phyloP scores from a whole-genome alignment of 2,329 filamentous ascomycete genomes.

The Calonectria henricotiae region DNA sequence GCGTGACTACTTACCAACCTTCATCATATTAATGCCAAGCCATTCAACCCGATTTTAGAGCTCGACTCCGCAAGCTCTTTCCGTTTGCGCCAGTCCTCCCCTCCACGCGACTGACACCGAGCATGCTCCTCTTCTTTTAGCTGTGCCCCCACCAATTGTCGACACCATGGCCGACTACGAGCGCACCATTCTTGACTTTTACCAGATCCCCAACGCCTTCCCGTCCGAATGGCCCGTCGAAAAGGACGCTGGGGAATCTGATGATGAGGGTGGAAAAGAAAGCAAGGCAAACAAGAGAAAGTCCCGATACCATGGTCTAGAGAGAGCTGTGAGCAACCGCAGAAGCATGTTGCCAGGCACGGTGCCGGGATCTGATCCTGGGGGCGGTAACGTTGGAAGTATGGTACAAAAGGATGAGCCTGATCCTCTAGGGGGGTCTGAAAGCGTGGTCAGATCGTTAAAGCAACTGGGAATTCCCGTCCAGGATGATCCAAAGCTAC shows the following conservation, averaged over 20 bases:
- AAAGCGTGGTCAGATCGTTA: conserved; percentile 88
- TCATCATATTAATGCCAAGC: neutral
- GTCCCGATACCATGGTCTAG: conserved; percentile 88
- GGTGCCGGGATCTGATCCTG: conserved; percentile 78
- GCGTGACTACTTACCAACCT: conserved; percentile 1
- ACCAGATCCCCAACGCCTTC: conserved; percentile 85
- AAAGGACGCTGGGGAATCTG: conserved; percentile 79
- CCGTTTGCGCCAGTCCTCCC: neutral
- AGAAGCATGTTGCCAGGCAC: conserved; percentile 78
- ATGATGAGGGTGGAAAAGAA: conserved; percentile 71
- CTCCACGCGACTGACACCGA: conserved; percentile 23
- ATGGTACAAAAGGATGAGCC: conserved; percentile 92
- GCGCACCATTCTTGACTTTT: conserved; percentile 87
- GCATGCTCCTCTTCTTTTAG: conserved; percentile 39
- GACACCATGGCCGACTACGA: conserved; percentile 79
- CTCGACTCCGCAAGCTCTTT: neutral
- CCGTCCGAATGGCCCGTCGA: conserved; percentile 91
- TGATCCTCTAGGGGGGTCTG: conserved; percentile 89
- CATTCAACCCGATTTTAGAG: neutral
- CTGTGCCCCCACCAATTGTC: conserved; percentile 40
- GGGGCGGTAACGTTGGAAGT: conserved; percentile 78
- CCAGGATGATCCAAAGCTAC: conserved; percentile 85
- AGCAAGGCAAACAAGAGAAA: conserved; percentile 73
- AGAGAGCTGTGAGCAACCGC: conserved; percentile 80
- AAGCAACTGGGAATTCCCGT: conserved; percentile 84